These are phyloP conservation scores for Pseudonitzschia delicatissima DNA, from an alignment of 108 stramenopile genomes.

Conservation along the genomic window DNA sequence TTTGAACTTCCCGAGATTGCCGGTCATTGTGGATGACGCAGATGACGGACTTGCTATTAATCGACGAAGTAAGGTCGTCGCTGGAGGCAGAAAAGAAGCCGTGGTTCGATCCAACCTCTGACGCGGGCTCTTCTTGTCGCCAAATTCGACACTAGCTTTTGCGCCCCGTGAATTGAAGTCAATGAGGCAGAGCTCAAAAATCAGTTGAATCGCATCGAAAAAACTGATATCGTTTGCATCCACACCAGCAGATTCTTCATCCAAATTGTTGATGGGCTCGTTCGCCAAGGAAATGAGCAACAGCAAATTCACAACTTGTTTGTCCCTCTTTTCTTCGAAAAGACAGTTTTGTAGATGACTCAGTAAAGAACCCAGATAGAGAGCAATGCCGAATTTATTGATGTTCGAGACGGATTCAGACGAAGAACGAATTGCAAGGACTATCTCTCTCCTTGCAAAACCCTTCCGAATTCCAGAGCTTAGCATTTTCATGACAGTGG, in stretches of 20 bases:
- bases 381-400: constrained; percentile 26
- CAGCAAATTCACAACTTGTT: constrained; percentile 60
- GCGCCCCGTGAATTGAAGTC: constrained; percentile 39
- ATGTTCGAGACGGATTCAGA: not conserved
- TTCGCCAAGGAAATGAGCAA: constrained; percentile 44
- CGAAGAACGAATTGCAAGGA: not conserved
- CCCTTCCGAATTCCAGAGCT: constrained; percentile 44
- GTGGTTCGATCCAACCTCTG: constrained; percentile 51
- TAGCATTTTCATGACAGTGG: constrained; percentile 40
- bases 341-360: constrained; percentile 58
- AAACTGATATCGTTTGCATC: constrained; percentile 15
- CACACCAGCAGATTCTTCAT: not conserved
- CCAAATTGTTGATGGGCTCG: not conserved
- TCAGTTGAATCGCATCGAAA: constrained; percentile 54
- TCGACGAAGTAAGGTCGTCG: constrained; percentile 53
- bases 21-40: constrained; percentile 43
- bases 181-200: constrained; percentile 52
- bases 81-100: constrained; percentile 70
- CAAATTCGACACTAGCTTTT: not conserved
- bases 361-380: constrained; percentile 72
- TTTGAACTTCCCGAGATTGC: constrained; percentile 57
- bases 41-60: constrained; percentile 47
- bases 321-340: constrained; percentile 74
- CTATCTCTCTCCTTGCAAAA: constrained; percentile 21
- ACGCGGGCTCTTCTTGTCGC: constrained; percentile 1